phyloP scores from a whole-genome alignment of 441 rosid genomes.

The Melianthus villosus region DNA sequence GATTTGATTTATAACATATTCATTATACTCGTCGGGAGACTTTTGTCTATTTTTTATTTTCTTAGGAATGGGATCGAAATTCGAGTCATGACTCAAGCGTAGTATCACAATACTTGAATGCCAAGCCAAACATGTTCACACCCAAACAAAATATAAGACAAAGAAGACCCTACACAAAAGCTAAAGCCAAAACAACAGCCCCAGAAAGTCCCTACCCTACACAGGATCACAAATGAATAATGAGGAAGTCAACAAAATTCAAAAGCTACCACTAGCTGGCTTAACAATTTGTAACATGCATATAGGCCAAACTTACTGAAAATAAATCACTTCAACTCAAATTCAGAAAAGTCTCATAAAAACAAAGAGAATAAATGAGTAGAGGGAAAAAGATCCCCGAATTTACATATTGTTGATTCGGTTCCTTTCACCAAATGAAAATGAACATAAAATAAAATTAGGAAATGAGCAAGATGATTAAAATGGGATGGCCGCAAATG shows the following conservation, averaged over 20 bases:
- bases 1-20: too few species aligned
- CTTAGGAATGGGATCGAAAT: too few species aligned
- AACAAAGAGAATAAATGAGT: too few species aligned
- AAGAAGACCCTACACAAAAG: conserved; percentile 4
- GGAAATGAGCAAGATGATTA: conserved; percentile 1
- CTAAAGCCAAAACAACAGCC: not conserved
- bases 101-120: not conserved
- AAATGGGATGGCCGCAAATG: conserved; percentile 13
- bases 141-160: not conserved
- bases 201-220: conserved; percentile 6
- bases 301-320: not conserved
- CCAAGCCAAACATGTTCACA: not conserved
- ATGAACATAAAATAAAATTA: conserved; percentile 3
- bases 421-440: conserved; percentile 6
- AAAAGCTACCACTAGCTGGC: too few species aligned
- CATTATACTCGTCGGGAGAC: too few species aligned
- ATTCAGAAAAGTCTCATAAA: conserved; percentile 6
- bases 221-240: conserved; percentile 11
- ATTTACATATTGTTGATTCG: conserved; percentile 26
- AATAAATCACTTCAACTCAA: conserved; percentile 1
- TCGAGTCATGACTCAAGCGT: too few species aligned
- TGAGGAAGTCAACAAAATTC: not conserved
- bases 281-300: too few species aligned
- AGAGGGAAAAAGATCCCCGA: conserved; percentile 22
- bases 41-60: too few species aligned